A percentile compares a stretch with the other conserved stretches of the same genome.
These are phyloP conservation scores for Favolaschia claudopus DNA, from an alignment of 768 basidiomycete species.

Conservation along the genomic window DNA sequence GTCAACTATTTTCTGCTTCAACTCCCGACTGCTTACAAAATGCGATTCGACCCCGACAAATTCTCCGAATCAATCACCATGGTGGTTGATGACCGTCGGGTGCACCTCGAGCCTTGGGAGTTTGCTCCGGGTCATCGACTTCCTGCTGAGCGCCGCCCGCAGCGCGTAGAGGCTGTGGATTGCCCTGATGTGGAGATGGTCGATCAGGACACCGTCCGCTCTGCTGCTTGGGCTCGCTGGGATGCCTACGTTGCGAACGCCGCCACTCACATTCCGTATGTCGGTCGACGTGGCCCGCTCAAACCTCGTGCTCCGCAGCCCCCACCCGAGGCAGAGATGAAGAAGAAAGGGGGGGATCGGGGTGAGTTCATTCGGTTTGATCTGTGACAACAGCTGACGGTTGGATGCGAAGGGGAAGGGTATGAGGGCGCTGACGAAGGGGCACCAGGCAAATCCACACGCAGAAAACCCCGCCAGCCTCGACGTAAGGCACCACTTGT, in stretches of 20 bases:
- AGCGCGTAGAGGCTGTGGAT: neutral
- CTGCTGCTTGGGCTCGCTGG: neutral
- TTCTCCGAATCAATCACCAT: neutral
- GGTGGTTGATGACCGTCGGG: neutral
- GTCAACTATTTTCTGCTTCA: neutral
- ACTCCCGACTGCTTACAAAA: neutral
- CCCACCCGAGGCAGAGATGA: no score
- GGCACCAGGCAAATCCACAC: no score
- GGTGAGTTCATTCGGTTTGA: no score
- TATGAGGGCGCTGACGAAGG: neutral
- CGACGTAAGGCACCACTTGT: neutral
- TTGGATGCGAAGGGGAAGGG: no score
- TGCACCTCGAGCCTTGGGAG: slow-evolving; percentile 1
- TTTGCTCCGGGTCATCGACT: slow-evolving; percentile 2
- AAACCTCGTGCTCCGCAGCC: neutral
- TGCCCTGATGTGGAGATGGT: neutral
- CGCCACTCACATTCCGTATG: neutral
- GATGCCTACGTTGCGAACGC: neutral
- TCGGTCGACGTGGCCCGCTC: neutral
- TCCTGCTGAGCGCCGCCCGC: neutral
- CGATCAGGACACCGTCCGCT: neutral
- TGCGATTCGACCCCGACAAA: slow-evolving; percentile 7
- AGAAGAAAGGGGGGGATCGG: no score
- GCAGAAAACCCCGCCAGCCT: neutral
- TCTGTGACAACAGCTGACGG: no score